Evolutionary conservation across 176 grass and related monocot species (phyloP), one percentile per base, ranked within the genome.

Genomic region (bread wheat (Triticum aestivum)): DNA sequence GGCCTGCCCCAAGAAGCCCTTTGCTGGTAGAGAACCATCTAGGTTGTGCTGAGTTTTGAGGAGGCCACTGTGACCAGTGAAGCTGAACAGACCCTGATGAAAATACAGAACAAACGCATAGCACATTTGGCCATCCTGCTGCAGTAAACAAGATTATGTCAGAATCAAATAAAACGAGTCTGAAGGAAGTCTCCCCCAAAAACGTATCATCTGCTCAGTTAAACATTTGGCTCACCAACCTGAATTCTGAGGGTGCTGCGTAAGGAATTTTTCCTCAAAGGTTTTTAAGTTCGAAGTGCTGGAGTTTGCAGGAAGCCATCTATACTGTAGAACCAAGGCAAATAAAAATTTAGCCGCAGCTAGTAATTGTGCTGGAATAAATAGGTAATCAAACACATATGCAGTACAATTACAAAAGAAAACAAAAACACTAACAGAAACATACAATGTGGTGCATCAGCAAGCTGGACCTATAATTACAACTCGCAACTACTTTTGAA

Each of bases 11-110:
- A 64, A 99, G 85, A 86, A 99, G 90, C 32, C 94, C 97, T 91
- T 99, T 99, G 83, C 92, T 99, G 21, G 97, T 99, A 72, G 88
- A 96, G 86, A 99, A 99, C 97, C 97, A 99, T 96, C 83, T 87
- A 86, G 90, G 78, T 20, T 75, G 86, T 86, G 87, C 73, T 82
- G 84, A 90, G 69, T 91, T 99, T 94, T 85, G 85, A 77, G 90
- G 84, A 77, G 94, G 97, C 90, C 90, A 96, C 54, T 94, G 92
- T 77, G 90, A 90, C 97, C 97, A 99, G 83, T 99, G 94, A 83
- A 99, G 97, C 81, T 99, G 97, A 69, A 99, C 90, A 88, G 97
- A 96, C 63, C 97, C 97, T 62, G 97, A 99, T 83, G 94, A 99
- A 89, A 99, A 99, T 75, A 99, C 97, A 68, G 97, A 99, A 78